phyloP scores from a whole-genome alignment of 1,139 yeast genomes.

The Kazachstania sp. region DNA sequence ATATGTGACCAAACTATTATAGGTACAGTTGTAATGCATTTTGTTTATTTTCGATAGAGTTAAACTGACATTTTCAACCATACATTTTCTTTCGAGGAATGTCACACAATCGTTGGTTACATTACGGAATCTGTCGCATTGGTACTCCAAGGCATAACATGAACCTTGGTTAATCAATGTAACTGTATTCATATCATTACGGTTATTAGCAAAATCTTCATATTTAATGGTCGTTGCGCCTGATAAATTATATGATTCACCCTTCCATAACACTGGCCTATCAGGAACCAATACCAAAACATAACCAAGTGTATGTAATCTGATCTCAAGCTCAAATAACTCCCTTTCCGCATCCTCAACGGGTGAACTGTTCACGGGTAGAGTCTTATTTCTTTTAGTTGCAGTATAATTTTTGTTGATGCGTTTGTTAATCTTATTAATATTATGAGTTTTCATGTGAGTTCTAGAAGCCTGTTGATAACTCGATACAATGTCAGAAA shows the following conservation, averaged over 20 bases:
- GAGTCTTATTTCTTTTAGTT: slow-evolving; percentile 2
- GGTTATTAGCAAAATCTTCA: slow-evolving; percentile 30
- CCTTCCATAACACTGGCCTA: slow-evolving; percentile 89
- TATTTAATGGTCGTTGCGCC: slow-evolving; percentile 20
- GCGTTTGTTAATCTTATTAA: slow-evolving; percentile 3
- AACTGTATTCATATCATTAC: slow-evolving; percentile 56
- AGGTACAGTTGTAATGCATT: slow-evolving; percentile 60
- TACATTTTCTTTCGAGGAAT: slow-evolving; percentile 55
- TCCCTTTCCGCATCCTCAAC: slow-evolving; percentile 34
- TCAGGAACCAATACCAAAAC: slow-evolving; percentile 69
- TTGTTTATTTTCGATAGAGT: slow-evolving; percentile 63
- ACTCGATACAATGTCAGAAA: not conserved
- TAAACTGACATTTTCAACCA: slow-evolving; percentile 63
- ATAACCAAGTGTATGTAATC: slow-evolving; percentile 41
- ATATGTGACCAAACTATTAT: slow-evolving; percentile 59
- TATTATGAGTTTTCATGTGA: slow-evolving; percentile 12
- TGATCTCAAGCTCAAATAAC: slow-evolving; percentile 20
- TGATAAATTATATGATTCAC: slow-evolving; percentile 52
- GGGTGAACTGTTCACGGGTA: slow-evolving; percentile 6
- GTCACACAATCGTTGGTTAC: slow-evolving; percentile 48
- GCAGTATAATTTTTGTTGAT: slow-evolving; percentile 6
- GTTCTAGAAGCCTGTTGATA: not conserved
- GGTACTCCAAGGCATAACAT: slow-evolving; percentile 38
- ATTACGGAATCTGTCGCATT: slow-evolving; percentile 41
- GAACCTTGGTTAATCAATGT: slow-evolving; percentile 64